These are phyloP conservation scores for Colletotrichum sansevieriae DNA, from an alignment of 2,329 filamentous ascomycete species.

Conservation along the genomic window DNA sequence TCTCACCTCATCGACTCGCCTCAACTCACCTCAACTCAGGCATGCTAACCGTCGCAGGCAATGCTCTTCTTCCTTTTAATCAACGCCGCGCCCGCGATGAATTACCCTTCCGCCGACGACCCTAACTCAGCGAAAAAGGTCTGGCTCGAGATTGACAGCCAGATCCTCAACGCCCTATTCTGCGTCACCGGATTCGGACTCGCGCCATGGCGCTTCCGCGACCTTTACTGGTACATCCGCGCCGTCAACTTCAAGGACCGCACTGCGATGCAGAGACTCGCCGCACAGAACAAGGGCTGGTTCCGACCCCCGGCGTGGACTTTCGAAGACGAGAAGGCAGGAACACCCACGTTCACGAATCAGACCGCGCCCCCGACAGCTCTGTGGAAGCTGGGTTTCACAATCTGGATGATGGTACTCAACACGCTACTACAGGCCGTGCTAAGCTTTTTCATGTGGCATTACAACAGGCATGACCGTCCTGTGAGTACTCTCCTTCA, in stretches of 20 bases:
- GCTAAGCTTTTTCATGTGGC: constrained; percentile 46
- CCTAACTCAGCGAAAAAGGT: constrained; percentile 42
- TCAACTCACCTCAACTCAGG: neutral
- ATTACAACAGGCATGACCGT: constrained; percentile 45
- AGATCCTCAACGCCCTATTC: constrained; percentile 76
- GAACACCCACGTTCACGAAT: constrained; percentile 42
- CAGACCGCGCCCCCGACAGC: constrained; percentile 43
- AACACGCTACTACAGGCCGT: constrained; percentile 45
- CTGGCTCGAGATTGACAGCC: constrained; percentile 40
- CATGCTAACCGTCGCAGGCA: constrained; percentile 41
- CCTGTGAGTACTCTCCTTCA: constrained; percentile 40
- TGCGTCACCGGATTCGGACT: constrained; percentile 89
- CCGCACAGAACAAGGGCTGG: constrained; percentile 46
- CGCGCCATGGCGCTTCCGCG: constrained; percentile 73
- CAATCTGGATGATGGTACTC: constrained; percentile 46
- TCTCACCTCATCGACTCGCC: constrained; percentile 1
- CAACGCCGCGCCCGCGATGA: constrained; percentile 45
- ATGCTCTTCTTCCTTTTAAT: constrained; percentile 49
- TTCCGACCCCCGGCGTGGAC: constrained; percentile 47
- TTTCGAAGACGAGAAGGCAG: constrained; percentile 29
- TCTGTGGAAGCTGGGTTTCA: constrained; percentile 45
- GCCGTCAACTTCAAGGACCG: constrained; percentile 42
- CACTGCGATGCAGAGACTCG: constrained; percentile 44
- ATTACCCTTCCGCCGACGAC: constrained; percentile 41
- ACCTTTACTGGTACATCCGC: constrained; percentile 42